A percentile compares a stretch with the other conserved stretches of the same genome.
phyloP scores from a whole-genome alignment of 2,329 filamentous ascomycete species.

The Xylaria sp. region DNA sequence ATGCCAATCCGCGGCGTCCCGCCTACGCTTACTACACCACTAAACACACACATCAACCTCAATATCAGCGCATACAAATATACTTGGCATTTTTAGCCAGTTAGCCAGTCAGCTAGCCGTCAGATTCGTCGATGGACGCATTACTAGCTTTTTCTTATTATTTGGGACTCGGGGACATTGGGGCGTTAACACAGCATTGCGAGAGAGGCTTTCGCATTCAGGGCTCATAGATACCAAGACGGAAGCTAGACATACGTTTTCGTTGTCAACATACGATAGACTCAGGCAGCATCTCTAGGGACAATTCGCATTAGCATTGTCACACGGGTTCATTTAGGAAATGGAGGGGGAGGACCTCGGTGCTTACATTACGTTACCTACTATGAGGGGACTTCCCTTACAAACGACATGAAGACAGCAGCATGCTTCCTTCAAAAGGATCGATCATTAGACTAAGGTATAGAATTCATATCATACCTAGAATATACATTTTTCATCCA shows the following conservation, averaged over 20 bases:
- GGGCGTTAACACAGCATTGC: conserved; percentile 31
- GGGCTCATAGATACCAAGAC: conserved; percentile 30
- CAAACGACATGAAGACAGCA: conserved; percentile 1
- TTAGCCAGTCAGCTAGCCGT: too few relatives aligned
- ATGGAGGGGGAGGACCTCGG: neutral
- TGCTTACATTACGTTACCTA: neutral
- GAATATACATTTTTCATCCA: conserved; percentile 16
- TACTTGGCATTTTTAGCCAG: conserved; percentile 17
- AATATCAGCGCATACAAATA: conserved; percentile 9
- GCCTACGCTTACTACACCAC: neutral
- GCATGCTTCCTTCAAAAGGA: neutral
- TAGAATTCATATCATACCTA: conserved; percentile 5
- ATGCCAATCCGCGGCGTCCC: neutral
- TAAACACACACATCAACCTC: neutral
- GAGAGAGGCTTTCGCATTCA: conserved; percentile 1
- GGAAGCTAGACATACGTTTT: conserved; percentile 28
- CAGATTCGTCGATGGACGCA: conserved; percentile 5
- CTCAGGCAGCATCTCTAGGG: conserved; percentile 27
- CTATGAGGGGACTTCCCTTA: neutral
- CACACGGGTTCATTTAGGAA: conserved; percentile 1
- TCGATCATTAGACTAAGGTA: conserved; percentile 13
- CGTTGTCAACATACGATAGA: conserved; percentile 28
- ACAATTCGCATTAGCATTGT: conserved; percentile 22
- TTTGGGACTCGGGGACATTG: neutral
- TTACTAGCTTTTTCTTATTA: conserved; percentile 20